Evolutionary conservation across 306 rosid genomes (phyloP).

Genomic region (Gastrolobium bilobum): DNA sequence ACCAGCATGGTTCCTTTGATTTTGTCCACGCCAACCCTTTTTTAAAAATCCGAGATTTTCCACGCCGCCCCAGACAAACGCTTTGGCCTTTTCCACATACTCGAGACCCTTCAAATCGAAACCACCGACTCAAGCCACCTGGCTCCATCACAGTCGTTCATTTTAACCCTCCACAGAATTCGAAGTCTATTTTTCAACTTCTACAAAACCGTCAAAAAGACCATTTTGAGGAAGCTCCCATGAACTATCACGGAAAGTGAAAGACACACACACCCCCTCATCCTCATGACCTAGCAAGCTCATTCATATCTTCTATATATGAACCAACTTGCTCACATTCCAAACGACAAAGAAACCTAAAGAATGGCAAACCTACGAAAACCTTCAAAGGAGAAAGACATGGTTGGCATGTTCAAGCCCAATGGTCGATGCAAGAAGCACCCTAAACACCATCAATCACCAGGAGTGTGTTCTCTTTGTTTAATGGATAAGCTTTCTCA

Average conservation of each 20-base stretch:
- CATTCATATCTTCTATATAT: slow-evolving; percentile 32
- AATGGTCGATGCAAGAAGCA: slow-evolving; percentile 72
- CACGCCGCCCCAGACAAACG: slow-evolving; percentile 64
- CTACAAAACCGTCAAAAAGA: slow-evolving; percentile 66
- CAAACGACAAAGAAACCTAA: background rate
- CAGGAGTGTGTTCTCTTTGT: slow-evolving; percentile 90
- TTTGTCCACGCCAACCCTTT: slow-evolving; percentile 44
- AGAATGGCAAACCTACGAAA: slow-evolving; percentile 51
- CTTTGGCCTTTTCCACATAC: slow-evolving; percentile 40
- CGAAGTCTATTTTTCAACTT: slow-evolving; percentile 50
- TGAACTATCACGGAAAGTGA: slow-evolving; percentile 58
- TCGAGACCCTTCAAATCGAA: slow-evolving; percentile 10
- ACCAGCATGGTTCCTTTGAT: slow-evolving; percentile 15
- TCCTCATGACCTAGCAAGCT: background rate
- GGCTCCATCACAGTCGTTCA: slow-evolving; percentile 58
- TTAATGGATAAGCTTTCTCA: slow-evolving; percentile 66
- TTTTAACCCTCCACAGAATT: background rate
- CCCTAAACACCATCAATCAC: slow-evolving; percentile 81
- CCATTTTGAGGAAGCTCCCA: slow-evolving; percentile 58
- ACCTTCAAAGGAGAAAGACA: slow-evolving; percentile 50
- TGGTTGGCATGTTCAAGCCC: slow-evolving; percentile 42
- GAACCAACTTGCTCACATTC: slow-evolving; percentile 1
- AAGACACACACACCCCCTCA: background rate
- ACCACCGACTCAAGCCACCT: slow-evolving; percentile 51
- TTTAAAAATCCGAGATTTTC: slow-evolving; percentile 25